Percentiles rank a stretch among this genome's conserved stretches.
Conservation (phyloP, 208 protist genomes). For the Crithidia sp. region DNA sequence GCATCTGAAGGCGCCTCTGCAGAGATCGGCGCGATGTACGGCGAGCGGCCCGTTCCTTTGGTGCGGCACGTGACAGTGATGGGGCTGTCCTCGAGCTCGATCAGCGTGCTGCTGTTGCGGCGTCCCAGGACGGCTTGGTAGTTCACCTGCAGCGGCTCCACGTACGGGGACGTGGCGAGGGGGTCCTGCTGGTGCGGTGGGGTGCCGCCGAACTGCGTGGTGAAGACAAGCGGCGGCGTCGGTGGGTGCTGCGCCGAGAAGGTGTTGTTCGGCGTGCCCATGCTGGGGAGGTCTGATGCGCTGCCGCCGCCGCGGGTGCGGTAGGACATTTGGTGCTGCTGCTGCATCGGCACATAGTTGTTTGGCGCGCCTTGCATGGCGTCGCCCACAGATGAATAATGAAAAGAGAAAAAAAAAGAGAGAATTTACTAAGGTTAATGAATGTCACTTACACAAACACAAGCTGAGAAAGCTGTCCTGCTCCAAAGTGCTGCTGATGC, state of each 20-base stretch:
- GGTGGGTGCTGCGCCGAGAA: slow-evolving; percentile 18
- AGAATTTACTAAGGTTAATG: too few relatives aligned
- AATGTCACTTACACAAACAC: too few relatives aligned
- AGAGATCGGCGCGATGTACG: slow-evolving; percentile 40
- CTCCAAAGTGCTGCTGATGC: too few relatives aligned
- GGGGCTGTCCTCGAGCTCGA: slow-evolving; percentile 57
- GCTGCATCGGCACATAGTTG: background rate
- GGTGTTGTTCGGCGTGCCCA: slow-evolving; percentile 8
- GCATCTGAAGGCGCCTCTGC: slow-evolving; percentile 27
- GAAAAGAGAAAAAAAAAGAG: too few relatives aligned
- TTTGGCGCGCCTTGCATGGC: too few relatives aligned
- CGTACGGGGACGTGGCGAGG: slow-evolving; percentile 24
- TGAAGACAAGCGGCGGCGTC: slow-evolving; percentile 50
- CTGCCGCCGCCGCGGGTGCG: slow-evolving; percentile 9
- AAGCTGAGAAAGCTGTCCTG: too few relatives aligned
- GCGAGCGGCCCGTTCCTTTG: slow-evolving; percentile 44
- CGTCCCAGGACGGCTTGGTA: slow-evolving; percentile 34
- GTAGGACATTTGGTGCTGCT: slow-evolving; percentile 6
- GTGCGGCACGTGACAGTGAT: slow-evolving; percentile 61
- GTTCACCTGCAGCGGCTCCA: slow-evolving; percentile 45
- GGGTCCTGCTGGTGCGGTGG: slow-evolving; percentile 30
- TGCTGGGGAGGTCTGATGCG: background rate
- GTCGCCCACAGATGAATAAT: background rate
- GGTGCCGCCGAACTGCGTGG: slow-evolving; percentile 27
- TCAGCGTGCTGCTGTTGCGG: slow-evolving; percentile 38